phyloP scores from a whole-genome alignment of 2,329 filamentous ascomycete species.

The Chaetomiaceae sp. region DNA sequence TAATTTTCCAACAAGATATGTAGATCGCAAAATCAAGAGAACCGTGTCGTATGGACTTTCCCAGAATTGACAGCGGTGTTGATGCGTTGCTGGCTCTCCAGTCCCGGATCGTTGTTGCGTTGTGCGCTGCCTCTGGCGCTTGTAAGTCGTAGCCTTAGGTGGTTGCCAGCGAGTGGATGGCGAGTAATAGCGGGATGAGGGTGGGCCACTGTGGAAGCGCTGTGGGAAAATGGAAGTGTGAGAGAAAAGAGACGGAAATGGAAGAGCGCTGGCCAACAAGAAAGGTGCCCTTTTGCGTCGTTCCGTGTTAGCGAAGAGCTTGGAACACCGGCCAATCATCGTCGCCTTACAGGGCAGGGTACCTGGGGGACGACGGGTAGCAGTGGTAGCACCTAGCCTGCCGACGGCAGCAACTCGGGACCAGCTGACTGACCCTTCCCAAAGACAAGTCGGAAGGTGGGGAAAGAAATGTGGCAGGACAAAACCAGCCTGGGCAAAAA shows the following conservation, averaged over 20 bases:
- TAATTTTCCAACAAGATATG: constrained; percentile 36
- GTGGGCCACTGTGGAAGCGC: constrained; percentile 14
- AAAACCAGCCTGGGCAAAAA: background rate
- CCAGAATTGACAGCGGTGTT: background rate
- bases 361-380: too few species aligned
- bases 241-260: constrained; percentile 16
- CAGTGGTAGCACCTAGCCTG: constrained; percentile 13
- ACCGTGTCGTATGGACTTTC: constrained; percentile 35
- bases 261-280: constrained; percentile 19
- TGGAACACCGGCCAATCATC: constrained; percentile 20
- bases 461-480: constrained; percentile 12
- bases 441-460: constrained; percentile 1
- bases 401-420: constrained; percentile 7
- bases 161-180: background rate
- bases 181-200: constrained; percentile 4
- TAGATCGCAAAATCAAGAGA: constrained; percentile 39
- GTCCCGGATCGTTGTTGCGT: background rate
- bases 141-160: constrained; percentile 11
- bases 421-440: constrained; percentile 20
- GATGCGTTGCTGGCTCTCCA: constrained; percentile 4
- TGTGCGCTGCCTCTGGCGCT: background rate
- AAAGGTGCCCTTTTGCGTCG: constrained; percentile 20
- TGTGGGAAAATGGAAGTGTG: constrained; percentile 1
- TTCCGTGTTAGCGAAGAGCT: constrained; percentile 22
- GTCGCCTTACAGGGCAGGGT: constrained; percentile 14